Conservation (phyloP, 768 basidiomycete genomes). For the Tubosaeta brunneosetosa region DNA sequence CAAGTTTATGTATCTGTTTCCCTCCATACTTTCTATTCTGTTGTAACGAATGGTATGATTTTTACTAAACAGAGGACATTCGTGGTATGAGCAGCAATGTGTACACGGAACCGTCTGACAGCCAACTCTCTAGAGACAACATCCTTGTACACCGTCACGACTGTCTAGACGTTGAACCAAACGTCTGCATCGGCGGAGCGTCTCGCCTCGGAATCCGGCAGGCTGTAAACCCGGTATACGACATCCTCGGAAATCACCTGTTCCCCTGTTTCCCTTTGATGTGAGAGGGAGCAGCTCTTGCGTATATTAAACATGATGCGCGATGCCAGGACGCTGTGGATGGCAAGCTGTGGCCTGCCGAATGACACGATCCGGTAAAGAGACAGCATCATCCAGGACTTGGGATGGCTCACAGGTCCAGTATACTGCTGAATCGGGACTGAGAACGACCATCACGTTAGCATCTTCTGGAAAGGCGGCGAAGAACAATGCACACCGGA, state of each 20-base stretch:
- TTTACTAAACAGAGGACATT: no score
- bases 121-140: no score
- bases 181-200: background rate
- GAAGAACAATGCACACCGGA: constrained; percentile 4
- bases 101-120: no score
- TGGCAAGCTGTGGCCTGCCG: constrained; percentile 4
- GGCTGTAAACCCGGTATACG: background rate
- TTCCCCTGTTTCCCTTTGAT: background rate
- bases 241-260: background rate
- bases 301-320: constrained; percentile 14
- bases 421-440: constrained; percentile 3
- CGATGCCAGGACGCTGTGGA: constrained; percentile 9
- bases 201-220: background rate
- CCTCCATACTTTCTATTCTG: no score
- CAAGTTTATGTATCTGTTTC: no score
- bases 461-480: background rate
- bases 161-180: background rate
- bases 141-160: background rate
- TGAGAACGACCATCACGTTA: background rate
- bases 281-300: background rate
- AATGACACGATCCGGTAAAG: background rate
- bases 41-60: no score
- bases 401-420: background rate
- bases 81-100: no score
- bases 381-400: background rate